Evolutionary conservation across 139 green algal species (phyloP).

Genomic region (Coelastrella sp.): DNA sequence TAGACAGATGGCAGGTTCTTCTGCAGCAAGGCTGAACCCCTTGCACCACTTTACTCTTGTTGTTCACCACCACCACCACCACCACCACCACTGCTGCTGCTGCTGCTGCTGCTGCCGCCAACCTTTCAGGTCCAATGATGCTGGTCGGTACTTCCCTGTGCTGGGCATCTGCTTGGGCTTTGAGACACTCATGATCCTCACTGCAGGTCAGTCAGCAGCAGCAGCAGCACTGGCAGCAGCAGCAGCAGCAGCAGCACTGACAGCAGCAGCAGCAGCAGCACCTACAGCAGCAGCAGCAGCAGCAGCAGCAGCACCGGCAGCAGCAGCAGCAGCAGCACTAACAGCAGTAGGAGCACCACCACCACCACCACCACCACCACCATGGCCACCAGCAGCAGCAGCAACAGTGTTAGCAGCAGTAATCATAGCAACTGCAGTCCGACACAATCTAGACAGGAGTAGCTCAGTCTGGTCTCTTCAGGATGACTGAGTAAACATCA

Average conservation of each 20-base stretch:
- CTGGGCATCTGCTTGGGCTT: conserved; percentile 88
- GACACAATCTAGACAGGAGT: too few species aligned
- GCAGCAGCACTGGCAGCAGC: background rate
- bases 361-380: too few species aligned
- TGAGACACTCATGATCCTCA: conserved; percentile 75
- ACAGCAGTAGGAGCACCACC: background rate
- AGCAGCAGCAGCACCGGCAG: background rate
- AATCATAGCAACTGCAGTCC: too few species aligned
- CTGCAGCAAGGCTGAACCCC: background rate
- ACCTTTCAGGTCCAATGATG: conserved; percentile 44
- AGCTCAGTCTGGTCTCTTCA: too few species aligned
- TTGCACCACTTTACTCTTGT: background rate
- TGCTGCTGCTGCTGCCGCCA: background rate
- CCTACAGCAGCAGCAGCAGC: background rate
- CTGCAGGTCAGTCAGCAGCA: conserved; percentile 10
- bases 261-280: background rate
- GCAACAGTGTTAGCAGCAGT: too few species aligned
- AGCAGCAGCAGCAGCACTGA: background rate
- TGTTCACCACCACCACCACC: background rate
- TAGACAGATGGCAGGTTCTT: background rate
- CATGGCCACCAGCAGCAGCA: too few species aligned
- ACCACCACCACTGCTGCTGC: background rate
- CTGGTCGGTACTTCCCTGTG: conserved; percentile 46
- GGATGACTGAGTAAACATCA: too few species aligned
- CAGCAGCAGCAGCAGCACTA: background rate